These are phyloP conservation scores for Heterobasidion irregulare DNA, from an alignment of 1,284 basidiomycete genomes.

Conservation along the genomic window DNA sequence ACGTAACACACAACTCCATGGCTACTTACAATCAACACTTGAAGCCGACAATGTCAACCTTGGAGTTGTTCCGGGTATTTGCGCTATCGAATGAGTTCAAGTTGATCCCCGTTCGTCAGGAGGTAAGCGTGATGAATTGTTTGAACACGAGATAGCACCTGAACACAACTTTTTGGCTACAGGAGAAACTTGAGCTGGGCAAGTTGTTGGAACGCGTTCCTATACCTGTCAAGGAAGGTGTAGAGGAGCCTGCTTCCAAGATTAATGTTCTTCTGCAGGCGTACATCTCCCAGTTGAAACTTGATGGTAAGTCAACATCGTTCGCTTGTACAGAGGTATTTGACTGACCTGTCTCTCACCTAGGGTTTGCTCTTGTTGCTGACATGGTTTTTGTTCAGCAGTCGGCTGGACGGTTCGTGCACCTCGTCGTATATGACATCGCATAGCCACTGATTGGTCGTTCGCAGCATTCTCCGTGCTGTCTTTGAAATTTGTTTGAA, in stretches of 20 bases:
- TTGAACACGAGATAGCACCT: slow-evolving; percentile 39
- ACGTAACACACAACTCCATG: slow-evolving; percentile 96
- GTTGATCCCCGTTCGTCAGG: slow-evolving; percentile 71
- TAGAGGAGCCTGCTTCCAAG: slow-evolving; percentile 95
- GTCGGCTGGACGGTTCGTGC: slow-evolving; percentile 71
- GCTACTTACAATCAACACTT: slow-evolving; percentile 95
- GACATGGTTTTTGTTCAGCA: slow-evolving; percentile 98
- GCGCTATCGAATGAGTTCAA: slow-evolving; percentile 98
- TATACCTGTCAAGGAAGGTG: slow-evolving; percentile 94
- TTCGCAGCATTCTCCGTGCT: slow-evolving; percentile 80
- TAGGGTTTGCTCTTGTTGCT: slow-evolving; percentile 89
- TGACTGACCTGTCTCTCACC: neutral
- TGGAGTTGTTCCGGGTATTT: slow-evolving; percentile 96
- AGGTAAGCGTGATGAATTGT: slow-evolving; percentile 14
- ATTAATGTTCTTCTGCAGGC: slow-evolving; percentile 96
- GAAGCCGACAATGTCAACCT: slow-evolving; percentile 75
- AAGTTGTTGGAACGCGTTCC: slow-evolving; percentile 94
- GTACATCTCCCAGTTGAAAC: slow-evolving; percentile 91
- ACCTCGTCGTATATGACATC: neutral
- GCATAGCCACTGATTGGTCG: neutral
- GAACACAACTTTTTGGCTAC: neutral
- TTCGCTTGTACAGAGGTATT: neutral
- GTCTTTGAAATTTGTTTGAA: slow-evolving; percentile 99
- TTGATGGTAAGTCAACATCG: slow-evolving; percentile 55
- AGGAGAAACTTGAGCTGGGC: slow-evolving; percentile 86